These are phyloP conservation scores for Plasmodium yoelii DNA, from an alignment of 169 alveolate species.

Conservation along the genomic window DNA sequence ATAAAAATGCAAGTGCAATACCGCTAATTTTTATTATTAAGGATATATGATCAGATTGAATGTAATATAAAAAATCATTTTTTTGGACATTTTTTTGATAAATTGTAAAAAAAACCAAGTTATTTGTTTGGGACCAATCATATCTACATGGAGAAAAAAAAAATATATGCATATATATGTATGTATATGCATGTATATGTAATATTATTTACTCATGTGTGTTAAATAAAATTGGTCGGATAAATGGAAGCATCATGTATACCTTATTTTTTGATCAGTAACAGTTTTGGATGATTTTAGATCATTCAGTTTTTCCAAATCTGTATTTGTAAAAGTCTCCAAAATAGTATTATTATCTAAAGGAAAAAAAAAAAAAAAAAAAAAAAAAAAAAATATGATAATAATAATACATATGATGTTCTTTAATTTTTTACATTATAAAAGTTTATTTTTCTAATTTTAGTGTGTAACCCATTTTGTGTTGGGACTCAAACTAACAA, in stretches of 20 bases:
- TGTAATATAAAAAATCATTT: constrained; percentile 16
- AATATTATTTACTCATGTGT: no score
- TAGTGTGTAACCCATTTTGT: no score
- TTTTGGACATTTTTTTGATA: constrained; percentile 23
- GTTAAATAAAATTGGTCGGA: neutral
- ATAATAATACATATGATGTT: no score
- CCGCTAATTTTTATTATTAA: constrained; percentile 19
- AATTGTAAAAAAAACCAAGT: constrained; percentile 10
- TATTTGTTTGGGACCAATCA: constrained; percentile 52
- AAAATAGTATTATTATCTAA: neutral
- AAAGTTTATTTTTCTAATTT: neutral
- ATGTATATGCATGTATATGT: no score
- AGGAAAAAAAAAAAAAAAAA: no score
- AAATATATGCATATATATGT: no score
- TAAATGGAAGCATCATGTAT: no score
- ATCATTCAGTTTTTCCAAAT: neutral
- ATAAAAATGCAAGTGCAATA: no score
- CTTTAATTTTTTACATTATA: neutral
- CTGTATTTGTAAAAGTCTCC: neutral
- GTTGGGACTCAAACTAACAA: no score
- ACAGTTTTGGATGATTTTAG: neutral
- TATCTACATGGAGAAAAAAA: constrained; percentile 6
- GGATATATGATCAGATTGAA: constrained; percentile 1
- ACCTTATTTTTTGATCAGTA: constrained; percentile 16
- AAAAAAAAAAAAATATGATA: no score